Evolutionary conservation across 106 monocot genomes (phyloP), one percentile per base, ranked within the genome.

Genomic region (Dendrobium huoshanense): DNA sequence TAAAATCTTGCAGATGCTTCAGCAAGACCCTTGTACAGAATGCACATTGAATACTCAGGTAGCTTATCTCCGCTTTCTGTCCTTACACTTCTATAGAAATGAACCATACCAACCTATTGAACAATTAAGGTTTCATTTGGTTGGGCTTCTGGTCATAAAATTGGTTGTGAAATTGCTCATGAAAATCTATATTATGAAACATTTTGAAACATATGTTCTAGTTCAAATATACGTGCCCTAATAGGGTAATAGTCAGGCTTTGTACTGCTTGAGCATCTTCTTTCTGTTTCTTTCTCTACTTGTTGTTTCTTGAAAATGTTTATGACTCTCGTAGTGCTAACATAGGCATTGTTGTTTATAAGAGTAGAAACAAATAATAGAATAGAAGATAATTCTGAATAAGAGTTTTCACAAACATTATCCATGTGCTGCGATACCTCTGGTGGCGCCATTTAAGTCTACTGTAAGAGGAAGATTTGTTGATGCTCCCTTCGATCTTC

Each of bases 11-110:
- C 73, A 81, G 88, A 80, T 88, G 77, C 77, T 75, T 61, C 84
- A 85, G 41, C 85, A 85, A 55, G 85, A 82, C 16, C 65, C 85
- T 75, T 88, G 22, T 74, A 67, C 78, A 5, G 85, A 83, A 80
- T 83, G 82, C 47, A 88, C 85, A 80, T 83, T 85, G 83, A 82
- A 88, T 76, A 78, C 83, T 68, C 80, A 82, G 88, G 88, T 88
- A 81, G 24, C n/a, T 40, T 72, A 72, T 77, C 0, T 64, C 67
- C 31, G 29, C 37, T 33, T 17, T 68, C 13, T 37, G 33, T 61
- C 4, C 0, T n/a, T 61, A 61, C n/a, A 22, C n/a, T 61, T 61
- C 1, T 31, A 31, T 3, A 0, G n/a, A 61, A 4, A 4, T 19
- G 13, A 51, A 2, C 59, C 59, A 5, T 61, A 61, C 3, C 3